Conservation (phyloP, 495 filamentous ascomycete species). For the Penicillium psychrofluorescens region DNA sequence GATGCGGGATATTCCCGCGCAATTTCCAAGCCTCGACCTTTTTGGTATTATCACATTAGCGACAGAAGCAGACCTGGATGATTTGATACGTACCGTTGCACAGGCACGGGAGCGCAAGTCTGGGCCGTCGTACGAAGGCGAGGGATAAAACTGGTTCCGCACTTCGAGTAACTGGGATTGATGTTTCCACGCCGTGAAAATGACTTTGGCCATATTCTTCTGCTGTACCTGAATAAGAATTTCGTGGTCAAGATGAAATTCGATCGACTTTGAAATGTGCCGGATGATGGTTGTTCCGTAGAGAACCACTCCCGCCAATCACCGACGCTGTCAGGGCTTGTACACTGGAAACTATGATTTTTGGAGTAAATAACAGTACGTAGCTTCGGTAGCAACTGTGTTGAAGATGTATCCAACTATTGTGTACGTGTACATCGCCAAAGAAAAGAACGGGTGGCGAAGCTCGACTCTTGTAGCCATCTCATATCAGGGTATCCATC, state of each 20-base stretch:
- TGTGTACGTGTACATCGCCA: not conserved
- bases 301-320: slow-evolving; percentile 1
- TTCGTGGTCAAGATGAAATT: not conserved
- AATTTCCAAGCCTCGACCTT: slow-evolving; percentile 52
- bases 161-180: slow-evolving; percentile 58
- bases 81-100: slow-evolving; percentile 29
- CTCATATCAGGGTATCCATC: slow-evolving; percentile 27
- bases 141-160: slow-evolving; percentile 58
- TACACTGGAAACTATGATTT: too few relatives aligned
- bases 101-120: slow-evolving; percentile 39
- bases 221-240: not conserved
- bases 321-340: not conserved
- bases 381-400: slow-evolving; percentile 2
- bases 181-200: slow-evolving; percentile 74
- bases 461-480: not conserved
- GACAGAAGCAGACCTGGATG: slow-evolving; percentile 3
- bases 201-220: slow-evolving; percentile 59
- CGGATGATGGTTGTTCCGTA: slow-evolving; percentile 10
- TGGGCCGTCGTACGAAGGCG: slow-evolving; percentile 23
- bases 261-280: not conserved
- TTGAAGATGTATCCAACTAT: slow-evolving; percentile 4
- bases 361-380: too few relatives aligned
- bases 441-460: not conserved
- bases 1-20: slow-evolving; percentile 70
- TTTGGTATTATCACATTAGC: not conserved